A percentile compares a stretch with the other conserved stretches of the same genome.
phyloP scores from a whole-genome alignment of 2,329 filamentous ascomycete species.

The Didymella exigua region DNA sequence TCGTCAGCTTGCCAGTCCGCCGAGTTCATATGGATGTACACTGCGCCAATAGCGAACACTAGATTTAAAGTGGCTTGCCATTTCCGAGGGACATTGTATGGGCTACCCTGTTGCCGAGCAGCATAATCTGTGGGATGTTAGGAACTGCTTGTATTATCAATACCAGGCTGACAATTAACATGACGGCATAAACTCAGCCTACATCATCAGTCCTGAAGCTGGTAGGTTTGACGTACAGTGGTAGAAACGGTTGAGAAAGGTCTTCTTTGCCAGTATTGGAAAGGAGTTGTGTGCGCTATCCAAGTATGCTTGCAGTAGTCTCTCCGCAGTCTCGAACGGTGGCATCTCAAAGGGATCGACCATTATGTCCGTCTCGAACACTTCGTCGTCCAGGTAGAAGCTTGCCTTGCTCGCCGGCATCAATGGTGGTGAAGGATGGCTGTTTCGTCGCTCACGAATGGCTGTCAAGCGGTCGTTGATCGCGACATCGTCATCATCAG shows the following conservation, averaged over 20 bases:
- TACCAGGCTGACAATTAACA: not conserved
- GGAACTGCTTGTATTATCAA: not conserved
- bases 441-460: conserved; percentile 13
- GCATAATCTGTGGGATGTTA: conserved; percentile 24
- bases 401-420: conserved; percentile 28
- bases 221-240: conserved; percentile 21
- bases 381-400: conserved; percentile 42
- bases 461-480: conserved; percentile 18
- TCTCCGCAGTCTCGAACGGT: conserved; percentile 31
- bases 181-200: not conserved
- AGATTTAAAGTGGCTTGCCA: conserved; percentile 50
- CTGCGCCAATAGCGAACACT: conserved; percentile 50
- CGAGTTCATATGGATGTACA: conserved; percentile 40
- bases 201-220: not conserved
- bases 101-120: conserved; percentile 21
- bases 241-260: conserved; percentile 42
- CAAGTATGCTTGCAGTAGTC: conserved; percentile 42
- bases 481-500: conserved; percentile 22
- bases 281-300: conserved; percentile 27
- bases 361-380: conserved; percentile 24
- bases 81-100: conserved; percentile 22
- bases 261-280: conserved; percentile 38
- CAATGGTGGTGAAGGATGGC: conserved; percentile 4
- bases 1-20: conserved; percentile 31
- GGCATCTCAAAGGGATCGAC: conserved; percentile 39